Base-by-base conservation (phyloP, 495 filamentous ascomycete genomes). In the Aspergillus leporis region DNA sequence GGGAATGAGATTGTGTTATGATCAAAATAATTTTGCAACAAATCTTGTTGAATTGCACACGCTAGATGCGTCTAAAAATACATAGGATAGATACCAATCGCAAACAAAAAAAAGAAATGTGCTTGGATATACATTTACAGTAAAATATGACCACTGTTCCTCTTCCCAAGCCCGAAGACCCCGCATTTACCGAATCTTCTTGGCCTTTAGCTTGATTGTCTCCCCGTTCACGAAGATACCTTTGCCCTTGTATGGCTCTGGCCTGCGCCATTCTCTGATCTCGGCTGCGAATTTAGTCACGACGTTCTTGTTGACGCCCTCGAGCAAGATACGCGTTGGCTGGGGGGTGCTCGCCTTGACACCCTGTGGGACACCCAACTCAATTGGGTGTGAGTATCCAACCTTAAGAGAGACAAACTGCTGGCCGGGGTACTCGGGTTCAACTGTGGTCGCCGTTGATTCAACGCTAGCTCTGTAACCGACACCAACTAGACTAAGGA, bases 201-300 rank as follows among this genome's bases (percentile, higher is more conserved):
- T 97, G 59, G 90, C 85, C 85, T 98, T 98, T 71, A 98, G 73
- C 83, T 87, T 93, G 80, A 98, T 97, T 4, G 92, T 97, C 81
- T 98, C 93, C 50, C 90, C 90, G 71, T 97, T 93, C 58, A 98
- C 84, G 66, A 98, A 98, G 61, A 98, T 97, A 68, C 94, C 94
- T 85, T 98, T 97, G 54, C 94, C 94, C 86, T 98, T 98, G 76
- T 98, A 98, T 51, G 95, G 94, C 75, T 98, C 94, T 40, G 94
- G 94, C 60, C 78, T 81, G 73, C 95, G 86, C 94, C 94, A 98
- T 67, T 76, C 83, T 57, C 91, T 78, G 59, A 98, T 93, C 68
- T 85, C 81, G 3, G 95, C 93, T 22, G 94, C 95, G 70, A 97
- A 96, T 61, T 89, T 83, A 77, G 90, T 93, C 60, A 98, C 86